Percentiles rank a stretch among this genome's conserved stretches.
Evolutionary conservation across 345 rosid genomes (phyloP).

Genomic region (Arabidopsis arenosa): DNA sequence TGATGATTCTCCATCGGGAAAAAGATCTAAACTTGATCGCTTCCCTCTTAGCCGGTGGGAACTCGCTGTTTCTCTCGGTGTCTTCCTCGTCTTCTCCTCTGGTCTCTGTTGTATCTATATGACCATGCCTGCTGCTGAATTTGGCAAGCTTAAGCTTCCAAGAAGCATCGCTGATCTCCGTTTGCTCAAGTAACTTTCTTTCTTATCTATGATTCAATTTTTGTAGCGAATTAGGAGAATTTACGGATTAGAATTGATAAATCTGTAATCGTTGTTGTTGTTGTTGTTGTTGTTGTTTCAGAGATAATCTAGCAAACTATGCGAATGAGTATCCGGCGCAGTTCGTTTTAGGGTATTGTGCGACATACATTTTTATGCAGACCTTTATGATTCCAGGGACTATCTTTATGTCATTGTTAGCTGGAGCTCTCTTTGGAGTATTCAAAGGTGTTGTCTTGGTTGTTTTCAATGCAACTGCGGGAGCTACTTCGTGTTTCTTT

Average conservation of each 20-base stretch:
- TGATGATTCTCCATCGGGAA: conserved; percentile 72
- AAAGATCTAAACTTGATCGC: conserved; percentile 70
- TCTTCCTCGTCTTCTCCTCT: conserved; percentile 65
- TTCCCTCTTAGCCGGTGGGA: conserved; percentile 87
- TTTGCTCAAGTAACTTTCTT: conserved; percentile 65
- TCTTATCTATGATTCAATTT: not conserved
- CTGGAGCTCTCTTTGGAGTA: conserved; percentile 97
- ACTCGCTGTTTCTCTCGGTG: conserved; percentile 69
- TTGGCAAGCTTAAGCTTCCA: conserved; percentile 85
- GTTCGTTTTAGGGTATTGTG: conserved; percentile 90
- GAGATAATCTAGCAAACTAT: conserved; percentile 79
- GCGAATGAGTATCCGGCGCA: conserved; percentile 79
- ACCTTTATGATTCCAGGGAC: conserved; percentile 99
- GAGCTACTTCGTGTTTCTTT: conserved; percentile 94
- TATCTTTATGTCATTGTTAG: conserved; percentile 95
- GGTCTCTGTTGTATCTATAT: conserved; percentile 79
- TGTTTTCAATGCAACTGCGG: conserved; percentile 90
- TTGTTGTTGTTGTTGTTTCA: conserved; percentile 46
- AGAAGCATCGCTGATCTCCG: conserved; percentile 90
- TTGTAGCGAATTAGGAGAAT: not conserved
- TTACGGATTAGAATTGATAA: not conserved
- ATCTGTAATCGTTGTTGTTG: not conserved
- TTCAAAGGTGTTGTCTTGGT: conserved; percentile 85
- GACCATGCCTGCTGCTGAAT: conserved; percentile 88
- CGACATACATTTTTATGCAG: conserved; percentile 98